Base-by-base conservation (phyloP, 1,139 yeast genomes). In the Suhomyces bolitotheri region DNA sequence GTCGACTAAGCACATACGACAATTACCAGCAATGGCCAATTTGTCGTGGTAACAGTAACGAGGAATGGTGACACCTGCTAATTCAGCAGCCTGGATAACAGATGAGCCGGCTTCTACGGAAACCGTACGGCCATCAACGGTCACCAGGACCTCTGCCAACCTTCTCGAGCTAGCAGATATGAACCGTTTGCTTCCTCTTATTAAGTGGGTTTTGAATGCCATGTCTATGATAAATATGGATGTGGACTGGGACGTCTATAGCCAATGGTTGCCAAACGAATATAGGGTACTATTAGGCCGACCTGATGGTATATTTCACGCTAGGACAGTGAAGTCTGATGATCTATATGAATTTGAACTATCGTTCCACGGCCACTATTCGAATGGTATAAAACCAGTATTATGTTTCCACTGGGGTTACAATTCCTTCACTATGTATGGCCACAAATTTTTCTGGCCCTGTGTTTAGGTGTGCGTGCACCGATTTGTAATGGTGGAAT, bases 1-100 rank as follows among this genome's bases (percentile, higher is more conserved):
- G 54, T 87, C 96, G 34, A 87, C 96, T 33, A 87, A 76, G 62
- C 96, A 87, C 96, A 87, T 87, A 66, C 96, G 82, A 64, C 96
- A 87, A 66, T 86, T 87, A 60, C 96, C 96, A n/a, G 96, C 96
- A 58, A 87, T 77, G 27, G 95, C 92, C 50, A 87, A 75, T 64
- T 87, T 86, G 54, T 87, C 96, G 63, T 87, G 96, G 71, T 84
- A 87, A 66, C 96, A 87, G 70, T 87, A 87, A 52, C 96, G 78
- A 30, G 96, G 96, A 35, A 87, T 82, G 36, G 82, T 73, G 29
- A 86, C 92, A 36, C 96, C 96, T 17, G 95, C 95, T 65, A 82
- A 82, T 58, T 87, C 95, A 46, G 94, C 89, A 30, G 96, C 96
- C 66, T 87, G 96, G 56, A 87, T 86, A 44, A 87, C 81, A 13